A percentile compares a stretch with the other conserved stretches of the same genome.
These are phyloP conservation scores for Rosa lucieae DNA, from an alignment of 306 rosid species.

Conservation along the genomic window DNA sequence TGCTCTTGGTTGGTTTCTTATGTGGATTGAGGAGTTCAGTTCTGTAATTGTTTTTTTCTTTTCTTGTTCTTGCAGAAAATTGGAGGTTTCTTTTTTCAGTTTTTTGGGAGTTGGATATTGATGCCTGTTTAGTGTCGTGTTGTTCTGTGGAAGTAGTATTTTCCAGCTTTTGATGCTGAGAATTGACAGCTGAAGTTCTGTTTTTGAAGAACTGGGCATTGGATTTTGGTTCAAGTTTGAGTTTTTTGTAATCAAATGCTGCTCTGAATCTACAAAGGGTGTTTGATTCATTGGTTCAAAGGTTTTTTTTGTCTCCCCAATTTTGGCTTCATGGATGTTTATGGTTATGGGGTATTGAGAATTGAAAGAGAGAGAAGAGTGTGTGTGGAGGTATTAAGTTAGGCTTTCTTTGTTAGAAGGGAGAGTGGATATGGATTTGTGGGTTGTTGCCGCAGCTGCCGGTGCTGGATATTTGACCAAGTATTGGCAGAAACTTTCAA, in stretches of 20 bases:
- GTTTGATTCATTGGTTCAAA: constrained; percentile 17
- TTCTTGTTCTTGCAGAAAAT: background rate
- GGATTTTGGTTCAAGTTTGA: constrained; percentile 1
- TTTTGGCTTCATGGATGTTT: constrained; percentile 40
- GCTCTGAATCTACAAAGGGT: background rate
- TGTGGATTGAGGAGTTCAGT: constrained; percentile 19
- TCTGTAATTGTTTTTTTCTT: background rate
- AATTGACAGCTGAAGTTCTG: constrained; percentile 19
- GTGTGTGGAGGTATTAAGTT: constrained; percentile 35
- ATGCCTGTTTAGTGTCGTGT: constrained; percentile 16
- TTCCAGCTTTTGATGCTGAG: constrained; percentile 17
- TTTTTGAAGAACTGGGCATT: constrained; percentile 22
- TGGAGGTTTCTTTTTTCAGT: background rate
- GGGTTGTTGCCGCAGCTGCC: constrained; percentile 80
- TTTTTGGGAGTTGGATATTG: background rate
- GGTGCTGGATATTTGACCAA: constrained; percentile 82
- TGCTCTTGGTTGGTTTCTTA: constrained; percentile 18
- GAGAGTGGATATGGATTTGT: constrained; percentile 66
- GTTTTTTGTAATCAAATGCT: constrained; percentile 9
- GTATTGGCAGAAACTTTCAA: constrained; percentile 53
- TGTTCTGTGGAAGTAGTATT: constrained; percentile 21
- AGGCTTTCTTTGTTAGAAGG: constrained; percentile 34
- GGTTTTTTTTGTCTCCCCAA: constrained; percentile 1
- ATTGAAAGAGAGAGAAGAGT: constrained; percentile 32
- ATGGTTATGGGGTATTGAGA: constrained; percentile 27